Base-by-base conservation (phyloP, 805 yeast species). In the Cyberlindnera samutprakarnensis region DNA sequence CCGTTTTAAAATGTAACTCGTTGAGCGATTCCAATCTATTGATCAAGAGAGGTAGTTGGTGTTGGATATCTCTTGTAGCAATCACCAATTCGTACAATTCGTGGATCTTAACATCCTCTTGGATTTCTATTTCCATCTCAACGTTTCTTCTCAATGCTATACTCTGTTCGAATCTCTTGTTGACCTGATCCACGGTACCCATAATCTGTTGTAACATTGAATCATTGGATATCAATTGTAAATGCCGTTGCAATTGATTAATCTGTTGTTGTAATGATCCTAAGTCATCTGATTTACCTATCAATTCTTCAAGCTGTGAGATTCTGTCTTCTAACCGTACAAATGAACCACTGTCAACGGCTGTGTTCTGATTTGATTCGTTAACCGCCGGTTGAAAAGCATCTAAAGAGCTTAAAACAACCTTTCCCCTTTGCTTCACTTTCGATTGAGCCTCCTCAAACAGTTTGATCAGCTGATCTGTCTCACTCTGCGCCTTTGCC, bases 191-290 rank as follows among this genome's bases (percentile, higher is more conserved):
- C 23, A 56, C 42, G 3, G 38, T 37, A 6, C 21, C 21, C 16
- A 43, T 41, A 21, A 57, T 49, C 8, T 38, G 29, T 2, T 23
- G 18, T 15, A 56, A 30, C 6, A 43, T 47, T 6, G 42, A 30
- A 38, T 55, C 55, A 26, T 48, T 42, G 15, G 51, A 34, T 5
- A 59, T 22, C 2, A 59, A 42, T 23, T 48, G 45, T 20, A 53
- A 37, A 27, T 49, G 51, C 19, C 59, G 37, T 32, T 46, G 51
- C 0, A 59, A 32, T 12, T 50, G 53, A 26, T 59, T 56, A 6
- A 59, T 40, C 7, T 43, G 43, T 8, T 54, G 32, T 11, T 46
- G 51, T 4, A 56, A 30, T 6, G 48, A 41, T 37, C 40, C 1
- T 36, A 32, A 7, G 30, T 31, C 17, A 14, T 11, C 12, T 35